Conservation (phyloP, 768 basidiomycete genomes). For the Dacryopinax spathularia region DNA sequence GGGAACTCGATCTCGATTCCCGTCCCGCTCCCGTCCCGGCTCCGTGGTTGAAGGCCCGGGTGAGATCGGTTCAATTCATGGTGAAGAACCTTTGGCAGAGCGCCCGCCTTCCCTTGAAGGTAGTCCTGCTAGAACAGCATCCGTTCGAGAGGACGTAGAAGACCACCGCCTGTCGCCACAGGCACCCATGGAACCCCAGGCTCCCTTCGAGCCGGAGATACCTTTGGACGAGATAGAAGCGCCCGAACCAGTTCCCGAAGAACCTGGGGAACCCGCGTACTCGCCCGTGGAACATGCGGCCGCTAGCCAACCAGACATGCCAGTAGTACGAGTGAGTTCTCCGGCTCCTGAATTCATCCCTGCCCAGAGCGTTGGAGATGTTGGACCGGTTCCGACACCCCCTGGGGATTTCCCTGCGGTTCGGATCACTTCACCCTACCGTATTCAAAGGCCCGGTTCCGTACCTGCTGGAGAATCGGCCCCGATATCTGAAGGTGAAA, state of each 20-base stretch:
- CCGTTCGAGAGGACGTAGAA: background rate
- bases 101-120: background rate
- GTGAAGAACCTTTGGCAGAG: background rate
- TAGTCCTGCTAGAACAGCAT: background rate
- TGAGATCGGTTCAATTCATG: background rate
- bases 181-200: background rate
- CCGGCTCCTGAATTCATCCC: background rate
- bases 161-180: background rate
- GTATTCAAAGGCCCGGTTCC: background rate
- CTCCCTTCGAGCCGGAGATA: too few species aligned
- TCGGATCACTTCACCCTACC: background rate
- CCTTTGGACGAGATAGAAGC: too few species aligned
- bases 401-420: background rate
- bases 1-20: background rate
- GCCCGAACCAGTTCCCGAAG: conserved; percentile 2
- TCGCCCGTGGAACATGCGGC: too few species aligned
- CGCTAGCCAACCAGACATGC: too few species aligned
- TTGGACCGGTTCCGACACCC: background rate
- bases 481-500: too few species aligned
- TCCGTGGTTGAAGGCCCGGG: background rate
- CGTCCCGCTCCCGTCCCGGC: background rate
- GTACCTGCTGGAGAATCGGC: too few species aligned
- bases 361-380: too few species aligned
- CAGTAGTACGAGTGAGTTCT: too few species aligned
- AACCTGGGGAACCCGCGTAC: conserved; percentile 6